Evolutionary conservation across 179 eudicot genomes (phyloP).

Genomic region (Beta macrorhiza): DNA sequence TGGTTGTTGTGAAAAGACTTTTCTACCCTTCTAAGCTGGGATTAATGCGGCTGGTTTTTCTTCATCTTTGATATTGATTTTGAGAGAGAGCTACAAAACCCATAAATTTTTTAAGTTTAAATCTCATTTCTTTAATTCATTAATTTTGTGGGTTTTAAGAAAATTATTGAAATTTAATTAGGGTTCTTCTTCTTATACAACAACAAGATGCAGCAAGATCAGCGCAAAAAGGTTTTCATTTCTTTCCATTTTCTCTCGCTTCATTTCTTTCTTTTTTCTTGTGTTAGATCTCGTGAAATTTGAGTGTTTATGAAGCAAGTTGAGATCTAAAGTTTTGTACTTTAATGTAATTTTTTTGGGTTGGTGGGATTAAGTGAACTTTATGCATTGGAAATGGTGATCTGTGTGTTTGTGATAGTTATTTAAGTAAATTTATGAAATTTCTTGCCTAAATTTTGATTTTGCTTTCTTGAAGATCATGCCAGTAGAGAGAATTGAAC

Average conservation of each 20-base stretch:
- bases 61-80: background rate
- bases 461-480: conserved; percentile 5
- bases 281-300: too few relatives aligned
- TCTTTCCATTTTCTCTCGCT: background rate
- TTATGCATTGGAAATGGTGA: background rate
- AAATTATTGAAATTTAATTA: background rate
- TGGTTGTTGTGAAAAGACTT: conserved; percentile 19
- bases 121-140: background rate
- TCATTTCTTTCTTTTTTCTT: conserved; percentile 4
- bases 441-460: background rate
- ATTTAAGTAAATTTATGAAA: conserved; percentile 4
- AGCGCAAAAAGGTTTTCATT: conserved; percentile 58
- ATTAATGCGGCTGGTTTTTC: conserved; percentile 50
- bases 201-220: conserved; percentile 43
- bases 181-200: conserved; percentile 8
- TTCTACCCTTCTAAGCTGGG: conserved; percentile 37
- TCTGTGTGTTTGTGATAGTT: background rate
- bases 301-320: conserved; percentile 25
- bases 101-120: background rate
- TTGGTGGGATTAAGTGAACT: conserved; percentile 12
- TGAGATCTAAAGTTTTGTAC: conserved; percentile 27
- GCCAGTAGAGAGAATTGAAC: background rate
- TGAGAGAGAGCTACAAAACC: background rate
- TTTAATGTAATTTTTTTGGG: background rate
- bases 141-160: background rate